phyloP scores from a whole-genome alignment of 148 eudicot genomes.

The Euryodendron excelsum region DNA sequence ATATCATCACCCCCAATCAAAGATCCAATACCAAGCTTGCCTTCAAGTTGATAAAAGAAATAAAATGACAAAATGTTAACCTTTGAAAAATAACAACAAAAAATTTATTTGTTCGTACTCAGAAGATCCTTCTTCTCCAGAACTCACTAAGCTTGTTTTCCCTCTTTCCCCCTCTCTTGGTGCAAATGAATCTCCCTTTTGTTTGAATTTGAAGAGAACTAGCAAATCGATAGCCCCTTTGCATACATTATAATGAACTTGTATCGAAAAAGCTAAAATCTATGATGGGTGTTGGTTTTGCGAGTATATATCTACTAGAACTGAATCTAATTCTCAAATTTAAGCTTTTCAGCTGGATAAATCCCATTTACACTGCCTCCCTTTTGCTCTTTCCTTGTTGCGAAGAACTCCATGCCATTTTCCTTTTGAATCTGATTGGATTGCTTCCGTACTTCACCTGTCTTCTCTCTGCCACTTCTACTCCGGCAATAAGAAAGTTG shows the following conservation, averaged over 20 bases:
- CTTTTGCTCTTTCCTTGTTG: slow-evolving; percentile 21
- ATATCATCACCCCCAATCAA: too few relatives aligned
- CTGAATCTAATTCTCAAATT: slow-evolving; percentile 27
- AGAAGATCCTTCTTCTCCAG: neutral
- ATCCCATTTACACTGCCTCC: slow-evolving; percentile 30
- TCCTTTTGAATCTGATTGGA: slow-evolving; percentile 7
- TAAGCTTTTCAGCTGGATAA: slow-evolving; percentile 49
- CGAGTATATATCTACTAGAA: neutral
- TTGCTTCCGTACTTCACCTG: slow-evolving; percentile 7
- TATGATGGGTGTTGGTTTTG: neutral
- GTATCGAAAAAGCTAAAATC: neutral
- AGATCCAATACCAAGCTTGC: too few relatives aligned
- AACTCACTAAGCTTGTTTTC: neutral
- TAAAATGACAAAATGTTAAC: too few relatives aligned
- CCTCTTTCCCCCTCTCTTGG: neutral
- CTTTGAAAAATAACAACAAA: neutral
- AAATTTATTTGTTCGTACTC: neutral
- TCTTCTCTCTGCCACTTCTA: slow-evolving; percentile 19
- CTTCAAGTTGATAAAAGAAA: too few relatives aligned
- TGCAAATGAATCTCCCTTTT: neutral
- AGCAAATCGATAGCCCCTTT: neutral
- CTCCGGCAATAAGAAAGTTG: slow-evolving; percentile 25
- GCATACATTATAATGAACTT: too few relatives aligned
- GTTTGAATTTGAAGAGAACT: neutral
- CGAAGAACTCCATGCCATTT: slow-evolving; percentile 12